These are phyloP conservation scores for Podaxis sp. DNA, from an alignment of 768 basidiomycete genomes.

Conservation along the genomic window DNA sequence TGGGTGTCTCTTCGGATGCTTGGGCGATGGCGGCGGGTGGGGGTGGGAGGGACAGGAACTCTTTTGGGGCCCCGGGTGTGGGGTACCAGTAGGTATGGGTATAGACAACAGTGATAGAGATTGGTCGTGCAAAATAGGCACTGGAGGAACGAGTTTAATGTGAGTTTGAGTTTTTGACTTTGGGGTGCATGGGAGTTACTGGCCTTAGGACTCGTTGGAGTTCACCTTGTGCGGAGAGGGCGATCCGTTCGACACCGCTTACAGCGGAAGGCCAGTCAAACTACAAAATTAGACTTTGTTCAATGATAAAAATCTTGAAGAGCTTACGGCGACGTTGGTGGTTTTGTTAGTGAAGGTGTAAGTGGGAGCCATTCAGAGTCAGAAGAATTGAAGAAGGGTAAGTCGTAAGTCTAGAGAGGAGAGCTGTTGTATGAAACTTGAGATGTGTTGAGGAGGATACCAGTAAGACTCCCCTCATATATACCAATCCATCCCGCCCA, in stretches of 20 bases:
- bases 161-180: neutral
- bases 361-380: conserved; percentile 30
- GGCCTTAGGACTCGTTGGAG: conserved; percentile 24
- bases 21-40: conserved; percentile 70
- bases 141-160: neutral
- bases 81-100: neutral
- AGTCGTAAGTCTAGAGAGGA: neutral
- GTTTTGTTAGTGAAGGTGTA: conserved; percentile 45
- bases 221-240: conserved; percentile 69
- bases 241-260: conserved; percentile 66
- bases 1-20: conserved; percentile 34
- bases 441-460: neutral
- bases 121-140: neutral
- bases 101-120: neutral
- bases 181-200: neutral
- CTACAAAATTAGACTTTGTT: conserved; percentile 26
- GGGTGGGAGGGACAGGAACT: conserved; percentile 90
- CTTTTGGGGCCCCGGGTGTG: conserved; percentile 41
- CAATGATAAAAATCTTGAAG: neutral
- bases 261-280: conserved; percentile 52
- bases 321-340: conserved; percentile 33
- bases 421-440: neutral
- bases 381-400: conserved; percentile 15
- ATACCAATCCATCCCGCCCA: neutral
- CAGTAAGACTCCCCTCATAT: neutral